Base-by-base conservation (phyloP, 176 grass and related monocot genomes). In the Cenchrus fungigraminus region DNA sequence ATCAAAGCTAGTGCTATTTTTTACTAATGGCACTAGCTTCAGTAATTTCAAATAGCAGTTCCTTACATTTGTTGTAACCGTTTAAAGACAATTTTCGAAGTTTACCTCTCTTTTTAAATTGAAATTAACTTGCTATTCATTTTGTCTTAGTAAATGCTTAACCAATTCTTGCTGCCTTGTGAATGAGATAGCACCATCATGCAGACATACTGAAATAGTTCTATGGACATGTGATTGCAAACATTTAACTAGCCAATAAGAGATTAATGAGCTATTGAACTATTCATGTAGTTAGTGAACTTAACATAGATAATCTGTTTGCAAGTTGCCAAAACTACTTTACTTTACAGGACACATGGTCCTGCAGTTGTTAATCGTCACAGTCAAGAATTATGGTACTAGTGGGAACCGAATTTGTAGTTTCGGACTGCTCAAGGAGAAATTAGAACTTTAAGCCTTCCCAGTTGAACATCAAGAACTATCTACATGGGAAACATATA, bases 301-400 rank as follows among this genome's bases (percentile, higher is more conserved):
- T 17, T 65, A 22, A 64, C 65, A 77, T 17, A 65, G 40, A 46
- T 37, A 89, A 76, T 70, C 17, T 76, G 43, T 74, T 81, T 8
- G 43, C 70, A 55, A 71, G 63, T 69, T 85, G 54, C 56, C 54
- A n/a, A 77, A 75, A 76, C 64, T 65, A 25, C 76, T 82, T 81
- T 82, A 82, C 64, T 82, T 90, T 71, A 82, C 79, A 65, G 19
- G 80, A 20, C 34, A 77, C 22, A 37, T 65, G 47, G 47, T 66
- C 65, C 73, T 78, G 53, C 82, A 42, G 42, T 31, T 76, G 37
- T 62, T 84, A 57, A 81, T 84, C 76, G 65, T 76, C 63, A 86
- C 0, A 68, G 16, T 91, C 45, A 70, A 76, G 81, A 69, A 80
- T 9, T 75, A n/a, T n/a, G n/a, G n/a, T n/a, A n/a, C n/a, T n/a